Evolutionary conservation across 1,284 basidiomycete genomes (phyloP), one percentile per base, ranked within the genome.

Genomic region (Rhodotorula sp.): DNA sequence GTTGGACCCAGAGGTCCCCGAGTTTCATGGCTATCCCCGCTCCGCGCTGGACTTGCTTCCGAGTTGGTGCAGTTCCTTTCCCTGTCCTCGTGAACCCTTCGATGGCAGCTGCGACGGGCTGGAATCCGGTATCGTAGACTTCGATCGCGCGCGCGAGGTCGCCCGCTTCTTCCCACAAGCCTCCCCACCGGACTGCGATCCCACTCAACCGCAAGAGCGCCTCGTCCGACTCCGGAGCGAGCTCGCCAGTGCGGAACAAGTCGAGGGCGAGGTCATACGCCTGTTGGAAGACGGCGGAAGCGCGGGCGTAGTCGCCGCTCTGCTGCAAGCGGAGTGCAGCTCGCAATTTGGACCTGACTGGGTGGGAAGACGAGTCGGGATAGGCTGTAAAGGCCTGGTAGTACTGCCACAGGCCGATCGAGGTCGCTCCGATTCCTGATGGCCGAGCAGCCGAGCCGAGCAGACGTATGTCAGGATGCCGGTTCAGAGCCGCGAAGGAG

Each of bases 341-440:
- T 37, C 74, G 69, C 8, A 75, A 66, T 46, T 70, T 73, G 8
- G 70, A 60, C 12, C 73, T 66, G 33, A 75, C 46, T 2, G 69
- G 70, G 58, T 74, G 69, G 1, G 64, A 59, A 8, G 33, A 24
- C 4, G 70, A 54, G 57, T 66, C 63, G 37, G 74, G 74, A 54
- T 68, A 75, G 46, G 62, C 63, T 6, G 71, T 75, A 60, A 74
- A 73, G 24, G 69, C 53, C 26, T 60, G 58, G 62, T 75, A 75
- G 63, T 71, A 75, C 37, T 71, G 62, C 57, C 67, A 75, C 7
- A 75, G 55, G 6, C 73, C 73, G 64, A 65, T 69, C 29, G 62
- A 60, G 7, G 73, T 75, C 8, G 71, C 71, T 24, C 61, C 62
- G 62, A 72, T 67, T 12, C 73, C 73, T 73, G 58, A 42, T 42